These are phyloP conservation scores for Mycena belliarum DNA, from an alignment of 768 basidiomycete genomes.

Conservation along the genomic window DNA sequence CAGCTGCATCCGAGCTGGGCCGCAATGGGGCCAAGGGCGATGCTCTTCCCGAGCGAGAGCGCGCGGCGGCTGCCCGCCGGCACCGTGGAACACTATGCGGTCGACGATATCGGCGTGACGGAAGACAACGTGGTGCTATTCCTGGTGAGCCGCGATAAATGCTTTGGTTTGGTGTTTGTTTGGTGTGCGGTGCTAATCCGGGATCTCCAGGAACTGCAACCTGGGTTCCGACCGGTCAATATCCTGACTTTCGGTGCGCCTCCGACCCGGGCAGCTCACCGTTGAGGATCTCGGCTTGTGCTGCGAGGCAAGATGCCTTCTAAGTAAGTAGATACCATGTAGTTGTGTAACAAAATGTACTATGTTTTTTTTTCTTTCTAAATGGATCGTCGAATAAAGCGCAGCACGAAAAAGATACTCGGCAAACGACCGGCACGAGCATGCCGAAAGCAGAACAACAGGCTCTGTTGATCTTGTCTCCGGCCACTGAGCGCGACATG, in stretches of 20 bases:
- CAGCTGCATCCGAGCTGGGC: conserved; percentile 38
- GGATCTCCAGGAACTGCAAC: conserved; percentile 36
- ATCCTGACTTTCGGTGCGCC: conserved; percentile 49
- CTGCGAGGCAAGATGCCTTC: neutral
- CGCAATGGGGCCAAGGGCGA: conserved; percentile 40
- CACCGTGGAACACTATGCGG: conserved; percentile 44
- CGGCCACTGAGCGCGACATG: too few relatives aligned
- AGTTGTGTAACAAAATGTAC: neutral
- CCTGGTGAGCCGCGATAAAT: conserved; percentile 46
- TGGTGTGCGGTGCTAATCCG: too few relatives aligned
- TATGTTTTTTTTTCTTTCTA: too few relatives aligned
- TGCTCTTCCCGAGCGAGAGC: conserved; percentile 43
- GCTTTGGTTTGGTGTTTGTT: too few relatives aligned
- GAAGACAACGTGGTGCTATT: conserved; percentile 64
- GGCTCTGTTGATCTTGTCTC: too few relatives aligned
- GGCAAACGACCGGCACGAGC: too few relatives aligned
- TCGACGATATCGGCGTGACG: conserved; percentile 55
- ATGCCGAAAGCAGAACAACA: too few relatives aligned
- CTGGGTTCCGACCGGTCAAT: conserved; percentile 42
- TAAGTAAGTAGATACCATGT: neutral
- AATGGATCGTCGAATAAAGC: too few relatives aligned
- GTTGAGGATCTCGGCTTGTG: neutral
- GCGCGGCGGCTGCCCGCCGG: conserved; percentile 43
- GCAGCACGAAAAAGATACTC: too few relatives aligned
- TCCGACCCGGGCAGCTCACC: conserved; percentile 1